Conservation (phyloP, 805 yeast species). For the Brettanomyces nanus region DNA sequence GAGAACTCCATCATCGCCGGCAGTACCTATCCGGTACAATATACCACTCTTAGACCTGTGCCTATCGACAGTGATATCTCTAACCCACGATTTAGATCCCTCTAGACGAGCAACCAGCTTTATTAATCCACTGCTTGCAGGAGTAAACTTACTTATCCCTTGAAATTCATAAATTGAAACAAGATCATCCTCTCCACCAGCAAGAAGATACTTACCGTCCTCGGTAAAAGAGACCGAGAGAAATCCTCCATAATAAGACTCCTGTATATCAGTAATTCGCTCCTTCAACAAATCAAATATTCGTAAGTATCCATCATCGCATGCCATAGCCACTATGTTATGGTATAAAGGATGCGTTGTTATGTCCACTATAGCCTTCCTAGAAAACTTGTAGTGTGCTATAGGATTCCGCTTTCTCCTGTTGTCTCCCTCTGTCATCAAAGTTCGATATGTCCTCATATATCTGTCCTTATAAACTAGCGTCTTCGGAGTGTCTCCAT, state of each 20-base stretch:
- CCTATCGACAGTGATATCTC: conserved; percentile 36
- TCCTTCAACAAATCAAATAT: conserved; percentile 44
- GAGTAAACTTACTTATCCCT: conserved; percentile 9
- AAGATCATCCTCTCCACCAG: conserved; percentile 52
- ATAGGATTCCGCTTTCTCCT: conserved; percentile 35
- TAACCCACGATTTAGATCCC: conserved; percentile 49
- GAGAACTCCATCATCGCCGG: conserved; percentile 48
- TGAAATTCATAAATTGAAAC: conserved; percentile 35
- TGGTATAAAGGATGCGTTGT: conserved; percentile 33
- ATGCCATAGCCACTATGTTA: conserved; percentile 40
- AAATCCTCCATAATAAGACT: conserved; percentile 62
- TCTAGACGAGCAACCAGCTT: conserved; percentile 26
- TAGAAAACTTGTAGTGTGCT: conserved; percentile 57
- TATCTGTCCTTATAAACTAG: conserved; percentile 1
- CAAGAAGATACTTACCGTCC: conserved; percentile 37
- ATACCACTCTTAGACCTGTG: conserved; percentile 24
- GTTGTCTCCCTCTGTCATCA: neutral
- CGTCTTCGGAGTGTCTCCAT: conserved; percentile 7
- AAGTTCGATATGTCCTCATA: conserved; percentile 3
- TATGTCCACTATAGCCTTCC: conserved; percentile 46
- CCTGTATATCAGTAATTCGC: conserved; percentile 41
- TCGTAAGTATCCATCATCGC: conserved; percentile 59
- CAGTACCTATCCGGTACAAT: conserved; percentile 41
- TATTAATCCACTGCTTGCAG: conserved; percentile 13
- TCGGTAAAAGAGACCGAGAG: conserved; percentile 39